A percentile compares a stretch with the other conserved stretches of the same genome.
phyloP scores from a whole-genome alignment of 1,284 basidiomycete species.

The Marasmius tenuissimus region DNA sequence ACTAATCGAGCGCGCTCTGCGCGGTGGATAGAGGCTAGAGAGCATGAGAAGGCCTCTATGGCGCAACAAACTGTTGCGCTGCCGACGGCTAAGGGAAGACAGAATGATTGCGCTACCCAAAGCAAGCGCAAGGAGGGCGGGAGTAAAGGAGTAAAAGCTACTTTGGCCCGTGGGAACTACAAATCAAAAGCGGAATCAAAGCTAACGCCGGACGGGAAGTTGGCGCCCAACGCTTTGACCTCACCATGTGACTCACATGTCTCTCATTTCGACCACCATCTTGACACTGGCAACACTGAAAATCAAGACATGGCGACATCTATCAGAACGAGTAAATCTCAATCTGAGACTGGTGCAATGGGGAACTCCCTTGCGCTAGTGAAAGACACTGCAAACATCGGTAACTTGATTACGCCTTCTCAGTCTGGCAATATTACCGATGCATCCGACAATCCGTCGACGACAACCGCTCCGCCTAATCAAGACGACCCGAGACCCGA shows the following conservation, averaged over 20 bases:
- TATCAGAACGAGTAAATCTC: no score
- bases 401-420: neutral
- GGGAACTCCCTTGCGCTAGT: no score
- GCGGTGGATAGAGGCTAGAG: neutral
- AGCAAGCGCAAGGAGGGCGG: neutral
- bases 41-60: neutral
- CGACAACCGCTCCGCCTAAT: neutral
- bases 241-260: no score
- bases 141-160: neutral
- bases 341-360: no score
- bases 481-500: neutral
- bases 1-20: neutral
- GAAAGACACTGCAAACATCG: neutral
- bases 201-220: no score
- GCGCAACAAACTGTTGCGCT: neutral
- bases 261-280: no score
- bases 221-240: no score
- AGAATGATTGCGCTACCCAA: slow-evolving; percentile 2
- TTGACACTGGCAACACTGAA: no score
- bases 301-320: no score
- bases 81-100: neutral
- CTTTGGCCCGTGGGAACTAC: neutral
- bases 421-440: neutral
- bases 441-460: neutral
- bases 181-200: neutral